Conservation (phyloP, 768 basidiomycete genomes). For the Phaeotremella fagi region DNA sequence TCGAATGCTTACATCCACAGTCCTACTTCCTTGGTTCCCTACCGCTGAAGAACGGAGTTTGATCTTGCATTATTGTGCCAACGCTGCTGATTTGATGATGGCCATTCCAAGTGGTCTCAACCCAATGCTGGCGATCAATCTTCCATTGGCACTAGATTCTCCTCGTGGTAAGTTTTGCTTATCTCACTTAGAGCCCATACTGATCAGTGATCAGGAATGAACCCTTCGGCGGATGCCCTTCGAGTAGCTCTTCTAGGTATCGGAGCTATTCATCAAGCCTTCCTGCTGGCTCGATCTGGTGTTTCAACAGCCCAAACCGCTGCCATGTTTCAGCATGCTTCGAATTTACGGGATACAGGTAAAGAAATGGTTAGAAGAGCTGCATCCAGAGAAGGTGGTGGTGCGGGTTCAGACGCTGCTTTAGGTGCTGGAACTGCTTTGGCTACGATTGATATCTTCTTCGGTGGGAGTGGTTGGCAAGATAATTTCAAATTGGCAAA, state of each 20-base stretch:
- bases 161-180: slow-evolving; percentile 33
- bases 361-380: slow-evolving; percentile 48
- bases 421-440: slow-evolving; percentile 40
- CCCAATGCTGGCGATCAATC: slow-evolving; percentile 51
- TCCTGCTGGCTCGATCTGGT: slow-evolving; percentile 49
- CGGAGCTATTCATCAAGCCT: slow-evolving; percentile 53
- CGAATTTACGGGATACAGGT: slow-evolving; percentile 48
- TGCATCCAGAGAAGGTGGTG: slow-evolving; percentile 41
- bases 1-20: slow-evolving; percentile 8
- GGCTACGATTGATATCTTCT: slow-evolving; percentile 51
- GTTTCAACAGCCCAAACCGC: slow-evolving; percentile 30
- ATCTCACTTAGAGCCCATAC: neutral
- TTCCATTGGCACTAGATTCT: slow-evolving; percentile 52
- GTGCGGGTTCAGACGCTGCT: slow-evolving; percentile 29
- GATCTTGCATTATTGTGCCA: slow-evolving; percentile 51
- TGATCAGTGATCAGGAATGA: slow-evolving; percentile 31
- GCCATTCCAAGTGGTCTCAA: slow-evolving; percentile 52
- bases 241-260: slow-evolving; percentile 51
- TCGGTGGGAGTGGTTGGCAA: slow-evolving; percentile 50
- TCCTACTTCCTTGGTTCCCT: slow-evolving; percentile 48
- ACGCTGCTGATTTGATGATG: slow-evolving; percentile 54
- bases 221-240: slow-evolving; percentile 51
- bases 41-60: slow-evolving; percentile 43
- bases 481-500: slow-evolving; percentile 51
- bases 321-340: slow-evolving; percentile 49